A percentile compares a stretch with the other conserved stretches of the same genome.
Conservation (phyloP, 73 alveolate species). For the Durusdinium trenchii region DNA sequence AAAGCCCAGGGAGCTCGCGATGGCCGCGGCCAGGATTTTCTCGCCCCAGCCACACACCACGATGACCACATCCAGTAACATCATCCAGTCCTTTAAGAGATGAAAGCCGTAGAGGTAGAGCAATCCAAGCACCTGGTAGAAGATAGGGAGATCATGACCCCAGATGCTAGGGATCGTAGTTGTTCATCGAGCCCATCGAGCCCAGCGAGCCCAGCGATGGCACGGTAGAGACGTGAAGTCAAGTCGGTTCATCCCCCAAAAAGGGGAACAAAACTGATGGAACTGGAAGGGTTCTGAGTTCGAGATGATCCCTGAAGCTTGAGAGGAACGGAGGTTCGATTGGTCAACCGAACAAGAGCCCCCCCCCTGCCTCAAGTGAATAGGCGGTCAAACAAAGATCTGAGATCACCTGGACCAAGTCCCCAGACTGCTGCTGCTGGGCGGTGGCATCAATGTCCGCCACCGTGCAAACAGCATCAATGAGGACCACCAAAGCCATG, state of each 20-base stretch:
- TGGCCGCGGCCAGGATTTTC: neutral
- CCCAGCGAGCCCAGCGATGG: too few species aligned
- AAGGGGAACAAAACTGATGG: too few species aligned
- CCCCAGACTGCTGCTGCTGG: too few species aligned
- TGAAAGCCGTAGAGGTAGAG: neutral
- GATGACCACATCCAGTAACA: neutral
- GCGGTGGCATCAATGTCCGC: slow-evolving; percentile 62
- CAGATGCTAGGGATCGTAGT: too few species aligned
- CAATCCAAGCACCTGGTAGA: neutral
- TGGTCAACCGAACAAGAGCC: too few species aligned
- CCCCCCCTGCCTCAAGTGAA: slow-evolving; percentile 52
- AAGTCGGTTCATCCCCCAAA: too few species aligned
- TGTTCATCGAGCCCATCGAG: too few species aligned
- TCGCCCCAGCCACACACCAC: neutral
- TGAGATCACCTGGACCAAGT: neutral
- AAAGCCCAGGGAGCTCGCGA: neutral
- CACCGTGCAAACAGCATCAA: slow-evolving; percentile 42
- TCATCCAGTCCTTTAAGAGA: neutral
- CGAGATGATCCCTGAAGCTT: too few species aligned
- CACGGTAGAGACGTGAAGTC: too few species aligned
- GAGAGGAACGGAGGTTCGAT: too few species aligned
- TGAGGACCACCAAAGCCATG: slow-evolving; percentile 18
- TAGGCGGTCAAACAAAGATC: slow-evolving; percentile 11
- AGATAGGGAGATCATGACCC: too few species aligned
- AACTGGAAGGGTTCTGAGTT: too few species aligned